Base-by-base conservation (phyloP, 1,284 basidiomycete species). In the Takashimella tepidaria region DNA sequence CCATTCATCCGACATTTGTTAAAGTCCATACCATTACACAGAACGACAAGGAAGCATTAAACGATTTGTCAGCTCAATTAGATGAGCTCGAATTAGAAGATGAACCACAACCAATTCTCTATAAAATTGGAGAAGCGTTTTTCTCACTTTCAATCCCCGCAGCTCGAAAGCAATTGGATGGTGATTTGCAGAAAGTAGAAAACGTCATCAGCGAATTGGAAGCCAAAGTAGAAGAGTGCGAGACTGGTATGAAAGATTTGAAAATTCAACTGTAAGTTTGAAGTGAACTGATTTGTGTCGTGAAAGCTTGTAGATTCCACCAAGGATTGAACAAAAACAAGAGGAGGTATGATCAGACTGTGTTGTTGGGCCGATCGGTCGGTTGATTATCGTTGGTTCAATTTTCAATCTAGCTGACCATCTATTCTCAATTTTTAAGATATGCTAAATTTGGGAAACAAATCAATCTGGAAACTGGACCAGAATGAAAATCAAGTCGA, bases 381-480 rank as follows among this genome's bases (percentile, higher is more conserved):
- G 8, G 1, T n/a, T 12, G 13, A 5, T 16, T 43, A 20, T 12
- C 8, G 0, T 12, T 5, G 5, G 4, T 11, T 21, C 47, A 41
- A 24, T 31, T 37, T 27, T 25, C 40, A 16, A 45, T 5, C 23
- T 6, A 16, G 2, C 19, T 21, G 22, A 23, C 16, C 6, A 5
- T 22, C 25, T 8, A 41, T 42, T 47, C 56, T 56, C 53, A 59
- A 13, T 16, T n/a, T 37, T 20, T 19, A 47, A 77, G 75, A 47
- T 96, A 96, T 69, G 89, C 88, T 41, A 93, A 92, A 76, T 96
- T 97, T 69, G 92, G 92, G 26, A 84, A 82, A 50, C 88, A 92
- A 52, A 97, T 97, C 77, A 97, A 93, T 73, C 81, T 93, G 51
- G 90, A 93, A 71, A 76, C 73, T 3, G 67, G 64, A 20, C 68